Conservation (phyloP, 805 yeast species). For the Candida sanyiensis region DNA sequence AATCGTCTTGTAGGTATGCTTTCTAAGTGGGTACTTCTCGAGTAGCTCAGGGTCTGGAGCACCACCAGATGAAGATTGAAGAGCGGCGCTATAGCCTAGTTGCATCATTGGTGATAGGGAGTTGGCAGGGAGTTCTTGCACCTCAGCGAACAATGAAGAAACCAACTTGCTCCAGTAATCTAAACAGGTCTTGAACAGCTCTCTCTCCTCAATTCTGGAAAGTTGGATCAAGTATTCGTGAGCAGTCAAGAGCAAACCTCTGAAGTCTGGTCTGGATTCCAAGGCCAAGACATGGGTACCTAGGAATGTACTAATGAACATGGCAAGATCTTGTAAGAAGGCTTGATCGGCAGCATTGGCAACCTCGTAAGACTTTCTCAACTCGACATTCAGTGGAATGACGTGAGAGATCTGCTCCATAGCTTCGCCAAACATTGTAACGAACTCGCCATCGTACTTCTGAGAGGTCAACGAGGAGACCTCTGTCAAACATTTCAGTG, state of each 20-base stretch:
- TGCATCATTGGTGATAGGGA: slow-evolving; percentile 77
- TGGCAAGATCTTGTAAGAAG: slow-evolving; percentile 89
- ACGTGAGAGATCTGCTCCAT: slow-evolving; percentile 63
- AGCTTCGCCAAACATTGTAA: slow-evolving; percentile 62
- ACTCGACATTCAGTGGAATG: slow-evolving; percentile 68
- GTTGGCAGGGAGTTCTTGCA: slow-evolving; percentile 68
- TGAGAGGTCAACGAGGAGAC: slow-evolving; percentile 65
- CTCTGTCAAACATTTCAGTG: slow-evolving; percentile 92
- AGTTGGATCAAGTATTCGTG: slow-evolving; percentile 79
- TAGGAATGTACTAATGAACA: slow-evolving; percentile 83
- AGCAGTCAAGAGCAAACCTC: slow-evolving; percentile 59
- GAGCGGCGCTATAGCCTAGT: slow-evolving; percentile 39
- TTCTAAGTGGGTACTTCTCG: slow-evolving; percentile 77
- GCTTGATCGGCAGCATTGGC: slow-evolving; percentile 87
- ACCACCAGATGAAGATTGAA: slow-evolving; percentile 52
- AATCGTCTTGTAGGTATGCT: slow-evolving; percentile 73
- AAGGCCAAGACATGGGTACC: slow-evolving; percentile 62
- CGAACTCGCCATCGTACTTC: slow-evolving; percentile 51
- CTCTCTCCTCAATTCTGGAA: slow-evolving; percentile 91
- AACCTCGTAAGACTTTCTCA: slow-evolving; percentile 62
- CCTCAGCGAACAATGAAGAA: slow-evolving; percentile 75
- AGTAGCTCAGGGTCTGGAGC: slow-evolving; percentile 81
- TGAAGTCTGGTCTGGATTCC: slow-evolving; percentile 49
- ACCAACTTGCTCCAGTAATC: slow-evolving; percentile 93
- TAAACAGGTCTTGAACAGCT: slow-evolving; percentile 87